phyloP scores from a whole-genome alignment of 1,284 basidiomycete species.

The Ganoderma sinense region DNA sequence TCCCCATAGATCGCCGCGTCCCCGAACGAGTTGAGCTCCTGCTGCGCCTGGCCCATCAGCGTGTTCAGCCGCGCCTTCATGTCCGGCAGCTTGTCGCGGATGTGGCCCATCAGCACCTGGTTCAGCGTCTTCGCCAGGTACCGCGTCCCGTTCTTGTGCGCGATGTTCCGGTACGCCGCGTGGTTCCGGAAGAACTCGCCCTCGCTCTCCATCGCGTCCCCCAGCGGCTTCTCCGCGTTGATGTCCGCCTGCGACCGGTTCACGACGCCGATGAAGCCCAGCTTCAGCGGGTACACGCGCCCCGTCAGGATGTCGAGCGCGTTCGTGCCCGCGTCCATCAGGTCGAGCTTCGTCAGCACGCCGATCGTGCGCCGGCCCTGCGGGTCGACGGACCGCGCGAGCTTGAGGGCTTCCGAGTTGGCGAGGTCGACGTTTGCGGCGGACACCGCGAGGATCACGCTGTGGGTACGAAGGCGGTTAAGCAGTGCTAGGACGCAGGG shows the following conservation, averaged over 20 bases:
- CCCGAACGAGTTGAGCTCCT: conserved; percentile 96
- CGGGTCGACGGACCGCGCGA: conserved; percentile 94
- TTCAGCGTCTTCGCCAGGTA: conserved; percentile 96
- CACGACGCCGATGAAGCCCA: conserved; percentile 98
- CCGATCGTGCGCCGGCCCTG: conserved; percentile 96
- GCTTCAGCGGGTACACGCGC: conserved; percentile 95
- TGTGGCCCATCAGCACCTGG: conserved; percentile 96
- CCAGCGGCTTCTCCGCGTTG: conserved; percentile 87
- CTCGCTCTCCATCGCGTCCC: conserved; percentile 87
- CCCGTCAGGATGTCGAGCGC: conserved; percentile 96
- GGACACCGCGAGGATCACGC: conserved; percentile 96
- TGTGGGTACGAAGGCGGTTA: conserved; percentile 38
- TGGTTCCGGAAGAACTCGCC: conserved; percentile 93
- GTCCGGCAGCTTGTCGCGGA: conserved; percentile 97
- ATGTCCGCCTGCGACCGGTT: conserved; percentile 99
- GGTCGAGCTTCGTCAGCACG: conserved; percentile 95
- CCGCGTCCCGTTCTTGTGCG: conserved; percentile 96
- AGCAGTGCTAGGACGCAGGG: not conserved
- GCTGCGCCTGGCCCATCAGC: conserved; percentile 98
- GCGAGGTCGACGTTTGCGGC: conserved; percentile 98
- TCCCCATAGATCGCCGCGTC: conserved; percentile 95
- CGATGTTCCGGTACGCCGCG: conserved; percentile 93
- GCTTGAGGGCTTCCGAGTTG: conserved; percentile 97
- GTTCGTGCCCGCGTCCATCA: conserved; percentile 99
- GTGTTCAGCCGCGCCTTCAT: conserved; percentile 99